Evolutionary conservation across 2,329 filamentous ascomycete species (phyloP).

Genomic region (Xylariaceae sp.): DNA sequence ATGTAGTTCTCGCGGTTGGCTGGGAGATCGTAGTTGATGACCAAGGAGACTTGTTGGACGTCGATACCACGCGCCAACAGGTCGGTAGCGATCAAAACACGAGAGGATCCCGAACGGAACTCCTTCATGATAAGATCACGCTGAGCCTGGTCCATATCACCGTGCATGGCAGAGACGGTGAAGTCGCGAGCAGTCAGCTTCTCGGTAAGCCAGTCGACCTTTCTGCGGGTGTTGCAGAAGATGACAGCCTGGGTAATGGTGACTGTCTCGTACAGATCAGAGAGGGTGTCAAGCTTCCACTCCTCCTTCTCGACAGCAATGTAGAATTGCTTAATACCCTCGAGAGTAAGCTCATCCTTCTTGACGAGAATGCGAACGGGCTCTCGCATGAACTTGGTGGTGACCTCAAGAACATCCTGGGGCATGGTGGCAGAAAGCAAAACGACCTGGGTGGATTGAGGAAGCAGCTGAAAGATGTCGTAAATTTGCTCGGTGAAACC

Average conservation of each 20-base stretch:
- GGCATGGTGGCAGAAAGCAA: constrained; percentile 98
- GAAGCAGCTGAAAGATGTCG: constrained; percentile 99
- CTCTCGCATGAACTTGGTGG: constrained; percentile 99
- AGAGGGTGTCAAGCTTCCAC: constrained; percentile 99
- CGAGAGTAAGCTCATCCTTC: constrained; percentile 98
- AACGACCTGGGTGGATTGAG: constrained; percentile 97
- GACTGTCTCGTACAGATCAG: constrained; percentile 97
- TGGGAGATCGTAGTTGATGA: constrained; percentile 99
- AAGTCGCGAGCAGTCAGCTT: constrained; percentile 99
- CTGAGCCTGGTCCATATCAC: constrained; percentile 97
- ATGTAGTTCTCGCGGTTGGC: constrained; percentile 99
- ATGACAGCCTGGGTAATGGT: constrained; percentile 99
- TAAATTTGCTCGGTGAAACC: constrained; percentile 99
- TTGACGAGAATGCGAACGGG: constrained; percentile 98
- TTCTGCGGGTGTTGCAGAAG: constrained; percentile 99
- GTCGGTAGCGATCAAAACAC: constrained; percentile 98
- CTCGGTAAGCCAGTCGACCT: constrained; percentile 99
- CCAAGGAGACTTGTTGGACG: constrained; percentile 98
- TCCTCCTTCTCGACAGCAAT: constrained; percentile 99
- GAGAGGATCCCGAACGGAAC: constrained; percentile 97
- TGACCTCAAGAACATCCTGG: constrained; percentile 98
- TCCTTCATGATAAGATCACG: constrained; percentile 99
- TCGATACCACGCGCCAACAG: constrained; percentile 99
- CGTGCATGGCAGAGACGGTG: constrained; percentile 99
- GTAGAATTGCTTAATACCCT: constrained; percentile 99